Evolutionary conservation across 495 filamentous ascomycete genomes (phyloP).

Genomic region (Symbiotaphrina buchneri): DNA sequence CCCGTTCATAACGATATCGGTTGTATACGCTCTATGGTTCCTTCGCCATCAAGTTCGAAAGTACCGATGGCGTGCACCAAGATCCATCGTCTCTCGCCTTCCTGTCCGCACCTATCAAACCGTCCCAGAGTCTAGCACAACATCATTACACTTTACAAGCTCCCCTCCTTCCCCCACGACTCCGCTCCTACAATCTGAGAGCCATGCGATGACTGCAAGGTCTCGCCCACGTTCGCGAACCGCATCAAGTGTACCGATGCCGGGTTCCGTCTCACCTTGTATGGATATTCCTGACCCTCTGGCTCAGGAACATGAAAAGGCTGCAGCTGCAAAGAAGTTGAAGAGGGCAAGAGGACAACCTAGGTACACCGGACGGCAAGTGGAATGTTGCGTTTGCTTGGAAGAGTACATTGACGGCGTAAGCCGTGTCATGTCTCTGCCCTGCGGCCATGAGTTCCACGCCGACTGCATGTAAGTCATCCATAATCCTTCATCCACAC

Average conservation of each 20-base stretch:
- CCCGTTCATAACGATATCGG: conserved; percentile 72
- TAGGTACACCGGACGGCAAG: conserved; percentile 63
- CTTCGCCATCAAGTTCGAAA: conserved; percentile 76
- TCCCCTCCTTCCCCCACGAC: conserved; percentile 43
- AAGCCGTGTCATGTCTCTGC: conserved; percentile 86
- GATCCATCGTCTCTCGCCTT: conserved; percentile 84
- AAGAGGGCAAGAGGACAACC: too few species aligned
- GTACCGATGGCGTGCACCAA: conserved; percentile 84
- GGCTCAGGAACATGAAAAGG: conserved; percentile 5
- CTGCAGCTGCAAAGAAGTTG: too few species aligned
- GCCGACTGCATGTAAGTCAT: conserved; percentile 89
- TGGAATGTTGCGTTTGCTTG: conserved; percentile 92
- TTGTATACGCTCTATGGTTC: conserved; percentile 79
- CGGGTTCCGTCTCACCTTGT: conserved; percentile 2
- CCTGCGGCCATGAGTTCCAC: conserved; percentile 98
- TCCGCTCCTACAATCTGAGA: conserved; percentile 36
- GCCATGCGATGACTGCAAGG: conserved; percentile 15
- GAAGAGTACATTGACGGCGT: conserved; percentile 95
- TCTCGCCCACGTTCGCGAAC: conserved; percentile 43
- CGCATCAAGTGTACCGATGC: conserved; percentile 30
- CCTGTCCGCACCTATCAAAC: conserved; percentile 90
- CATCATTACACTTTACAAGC: conserved; percentile 28
- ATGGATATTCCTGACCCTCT: too few species aligned
- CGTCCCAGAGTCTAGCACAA: conserved; percentile 35
- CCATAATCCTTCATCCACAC: background rate